These are phyloP conservation scores for Malus hybrid DNA, from an alignment of 331 rosid genomes.

Conservation along the genomic window DNA sequence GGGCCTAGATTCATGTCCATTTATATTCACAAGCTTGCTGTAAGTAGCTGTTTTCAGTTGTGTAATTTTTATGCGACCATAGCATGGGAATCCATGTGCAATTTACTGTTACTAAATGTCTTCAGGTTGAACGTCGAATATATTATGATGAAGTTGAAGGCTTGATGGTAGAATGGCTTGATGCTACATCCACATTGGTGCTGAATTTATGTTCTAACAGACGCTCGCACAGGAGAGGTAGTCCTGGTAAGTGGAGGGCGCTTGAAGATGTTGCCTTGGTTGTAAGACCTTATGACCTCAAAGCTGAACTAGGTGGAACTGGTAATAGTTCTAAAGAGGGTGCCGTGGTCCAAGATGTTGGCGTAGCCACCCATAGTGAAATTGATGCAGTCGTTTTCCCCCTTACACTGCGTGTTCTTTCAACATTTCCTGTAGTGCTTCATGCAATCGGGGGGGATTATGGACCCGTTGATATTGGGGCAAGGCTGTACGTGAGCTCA, in stretches of 20 bases:
- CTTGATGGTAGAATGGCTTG: conserved; percentile 75
- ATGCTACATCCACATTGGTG: conserved; percentile 73
- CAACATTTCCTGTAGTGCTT: conserved; percentile 70
- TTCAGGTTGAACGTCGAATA: conserved; percentile 77
- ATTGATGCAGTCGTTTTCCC: conserved; percentile 68
- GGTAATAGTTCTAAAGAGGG: conserved; percentile 13
- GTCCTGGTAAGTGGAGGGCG: conserved; percentile 53
- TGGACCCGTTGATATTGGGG: conserved; percentile 76
- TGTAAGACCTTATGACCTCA: conserved; percentile 45
- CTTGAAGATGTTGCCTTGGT: conserved; percentile 59
- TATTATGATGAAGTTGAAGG: conserved; percentile 84
- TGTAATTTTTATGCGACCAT: neutral
- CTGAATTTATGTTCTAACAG: conserved; percentile 45
- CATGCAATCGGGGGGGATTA: conserved; percentile 83
- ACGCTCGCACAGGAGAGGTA: conserved; percentile 40
- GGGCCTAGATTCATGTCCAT: conserved; percentile 94
- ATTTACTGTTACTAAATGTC: neutral
- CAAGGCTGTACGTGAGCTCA: conserved; percentile 70
- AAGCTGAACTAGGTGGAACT: conserved; percentile 8
- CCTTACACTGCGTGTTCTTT: conserved; percentile 48
- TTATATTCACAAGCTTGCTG: conserved; percentile 64
- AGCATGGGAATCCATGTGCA: neutral
- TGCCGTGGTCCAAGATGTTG: conserved; percentile 6
- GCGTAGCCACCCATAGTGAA: conserved; percentile 13
- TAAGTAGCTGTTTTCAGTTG: conserved; percentile 13